Base-by-base conservation (phyloP, 495 filamentous ascomycete species). In the Penicillium flavigenum region DNA sequence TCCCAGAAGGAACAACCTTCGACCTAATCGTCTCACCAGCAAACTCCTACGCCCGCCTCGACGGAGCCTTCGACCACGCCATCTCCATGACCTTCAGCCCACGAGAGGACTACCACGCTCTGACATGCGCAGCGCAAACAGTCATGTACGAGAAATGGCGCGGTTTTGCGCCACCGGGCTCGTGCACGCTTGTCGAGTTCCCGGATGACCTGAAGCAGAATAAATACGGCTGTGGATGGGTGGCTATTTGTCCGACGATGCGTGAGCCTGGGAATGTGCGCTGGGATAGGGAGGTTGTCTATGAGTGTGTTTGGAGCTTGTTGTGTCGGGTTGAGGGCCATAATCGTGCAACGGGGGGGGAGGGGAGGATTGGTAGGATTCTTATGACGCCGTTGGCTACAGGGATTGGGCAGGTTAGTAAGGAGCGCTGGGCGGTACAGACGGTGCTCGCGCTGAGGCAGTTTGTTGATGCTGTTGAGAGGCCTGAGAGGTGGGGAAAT, bases 271-370 rank as follows among this genome's bases (percentile, higher is more conserved):
- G 61, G 4, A 41, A 66, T 51, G 75, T 69, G 20, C 42, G 17
- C 17, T 83, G 80, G 79, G 75, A 83, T 58, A 73, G 76, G 3
- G 80, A 81, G 64, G 67, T 83, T n/a, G 75, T 81, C 19, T 81
- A 79, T 56, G 73, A 81, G 62, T 79, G 80, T 66, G 61, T 77
- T 1, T 81, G 80, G 80, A 76, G 75, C 60, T 55, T 83, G 59
- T 38, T 83, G 41, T 74, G 70, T 62, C 64, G 73, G 54, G 55
- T 81, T 22, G 76, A 80, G 51, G 68, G 72, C 10, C 70, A 72
- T 58, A 82, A 83, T 63, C 66, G 70, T 27, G 51, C 22, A 3
- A 11, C 32, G 32, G 41, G 38, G 31, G 46, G 31, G 17, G 34
- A 8, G 11, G 52, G 49, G 6, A 62, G 62, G 24, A 59, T 81